Conservation (phyloP, 1,139 yeast species). For the Trichomonascaceae sp. region DNA sequence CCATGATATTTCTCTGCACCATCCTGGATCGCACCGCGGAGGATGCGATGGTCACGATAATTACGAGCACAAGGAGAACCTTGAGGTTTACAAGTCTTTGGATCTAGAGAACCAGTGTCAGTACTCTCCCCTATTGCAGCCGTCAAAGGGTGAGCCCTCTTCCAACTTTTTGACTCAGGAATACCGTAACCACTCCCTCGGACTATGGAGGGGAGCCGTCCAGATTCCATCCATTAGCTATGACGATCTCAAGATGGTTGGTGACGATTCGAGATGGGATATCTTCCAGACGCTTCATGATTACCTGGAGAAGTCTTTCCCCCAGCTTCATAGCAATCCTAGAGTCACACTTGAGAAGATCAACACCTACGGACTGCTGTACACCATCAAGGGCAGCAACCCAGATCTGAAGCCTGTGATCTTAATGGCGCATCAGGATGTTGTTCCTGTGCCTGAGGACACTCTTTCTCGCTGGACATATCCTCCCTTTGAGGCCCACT, state of each 20-base stretch:
- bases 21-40: no score
- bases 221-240: conserved; percentile 48
- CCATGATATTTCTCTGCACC: no score
- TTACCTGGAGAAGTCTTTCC: conserved; percentile 46
- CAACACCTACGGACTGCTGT: conserved; percentile 55
- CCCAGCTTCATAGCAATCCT: conserved; percentile 36
- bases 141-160: no score
- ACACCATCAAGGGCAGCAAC: conserved; percentile 50
- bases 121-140: no score
- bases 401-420: conserved; percentile 44
- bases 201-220: conserved; percentile 34
- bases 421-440: conserved; percentile 69
- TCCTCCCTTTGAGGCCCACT: conserved; percentile 59
- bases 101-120: no score
- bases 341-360: conserved; percentile 31
- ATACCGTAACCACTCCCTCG: conserved; percentile 14
- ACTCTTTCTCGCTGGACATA: conserved; percentile 49
- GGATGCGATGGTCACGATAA: no score
- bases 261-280: conserved; percentile 26
- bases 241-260: conserved; percentile 37
- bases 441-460: conserved; percentile 60
- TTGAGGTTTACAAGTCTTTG: no score
- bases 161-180: conserved; percentile 12
- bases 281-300: conserved; percentile 39
- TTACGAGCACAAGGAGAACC: no score